A percentile compares a stretch with the other conserved stretches of the same genome.
These are phyloP conservation scores for Suhomyces sp. DNA, from an alignment of 805 yeast genomes.

Conservation along the genomic window DNA sequence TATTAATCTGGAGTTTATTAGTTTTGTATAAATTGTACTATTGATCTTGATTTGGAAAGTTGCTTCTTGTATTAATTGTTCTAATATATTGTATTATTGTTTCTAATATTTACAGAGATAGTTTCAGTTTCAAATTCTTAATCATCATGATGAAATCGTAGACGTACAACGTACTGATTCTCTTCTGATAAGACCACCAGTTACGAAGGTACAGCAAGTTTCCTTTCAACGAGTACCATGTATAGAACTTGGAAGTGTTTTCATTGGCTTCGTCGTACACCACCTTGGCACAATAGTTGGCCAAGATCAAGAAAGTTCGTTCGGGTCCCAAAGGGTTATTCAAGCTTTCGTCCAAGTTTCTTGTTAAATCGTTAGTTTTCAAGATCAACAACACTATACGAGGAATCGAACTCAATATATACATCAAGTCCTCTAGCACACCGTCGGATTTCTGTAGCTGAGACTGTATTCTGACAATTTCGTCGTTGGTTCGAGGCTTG, in stretches of 20 bases:
- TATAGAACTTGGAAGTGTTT: constrained; percentile 15
- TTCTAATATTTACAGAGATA: not conserved
- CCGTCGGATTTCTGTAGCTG: constrained; percentile 58
- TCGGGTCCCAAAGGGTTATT: constrained; percentile 83
- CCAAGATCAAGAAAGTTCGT: constrained; percentile 84
- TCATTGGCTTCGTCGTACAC: constrained; percentile 69
- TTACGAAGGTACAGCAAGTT: constrained; percentile 13
- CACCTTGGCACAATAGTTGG: constrained; percentile 80
- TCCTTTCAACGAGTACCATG: constrained; percentile 19
- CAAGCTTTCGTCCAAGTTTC: constrained; percentile 82
- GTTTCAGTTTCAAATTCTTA: not conserved
- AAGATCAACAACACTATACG: constrained; percentile 78
- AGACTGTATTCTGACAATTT: constrained; percentile 63
- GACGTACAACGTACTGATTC: constrained; percentile 29
- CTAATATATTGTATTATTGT: not conserved
- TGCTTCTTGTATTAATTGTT: not conserved
- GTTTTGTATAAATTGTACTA: not conserved
- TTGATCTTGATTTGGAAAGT: not conserved
- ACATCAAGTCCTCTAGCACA: constrained; percentile 72
- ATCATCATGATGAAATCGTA: constrained; percentile 32
- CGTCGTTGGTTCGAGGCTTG: constrained; percentile 54
- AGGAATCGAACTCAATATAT: constrained; percentile 75
- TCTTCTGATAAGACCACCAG: constrained; percentile 35
- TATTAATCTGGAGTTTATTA: no score
- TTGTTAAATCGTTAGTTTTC: constrained; percentile 90